These are phyloP conservation scores for Neonectria hederae DNA, from an alignment of 2,329 filamentous ascomycete genomes.

Conservation along the genomic window DNA sequence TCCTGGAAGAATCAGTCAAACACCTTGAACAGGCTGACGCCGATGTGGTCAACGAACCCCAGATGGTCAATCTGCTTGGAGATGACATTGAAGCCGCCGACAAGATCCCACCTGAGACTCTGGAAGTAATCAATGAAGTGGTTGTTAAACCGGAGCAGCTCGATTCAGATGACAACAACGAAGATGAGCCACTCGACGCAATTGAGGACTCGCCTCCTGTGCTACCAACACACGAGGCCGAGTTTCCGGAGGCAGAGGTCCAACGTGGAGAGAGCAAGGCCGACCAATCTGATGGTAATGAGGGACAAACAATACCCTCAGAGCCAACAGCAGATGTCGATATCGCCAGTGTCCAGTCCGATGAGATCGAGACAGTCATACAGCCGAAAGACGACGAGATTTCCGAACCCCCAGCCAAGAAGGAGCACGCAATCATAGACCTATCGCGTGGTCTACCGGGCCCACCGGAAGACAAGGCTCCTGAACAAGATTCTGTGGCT, in stretches of 20 bases:
- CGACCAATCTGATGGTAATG: not conserved
- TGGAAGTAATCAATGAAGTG: not conserved
- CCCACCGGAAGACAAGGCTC: not conserved
- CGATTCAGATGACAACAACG: not conserved
- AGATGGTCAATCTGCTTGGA: not conserved
- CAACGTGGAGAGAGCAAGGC: not conserved
- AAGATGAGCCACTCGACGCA: not conserved
- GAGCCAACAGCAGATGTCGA: not conserved
- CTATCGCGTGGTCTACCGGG: not conserved
- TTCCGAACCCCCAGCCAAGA: not conserved
- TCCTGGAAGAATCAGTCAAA: not conserved
- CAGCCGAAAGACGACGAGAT: not conserved
- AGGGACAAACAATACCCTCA: not conserved
- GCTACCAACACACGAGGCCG: not conserved
- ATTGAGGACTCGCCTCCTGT: not conserved
- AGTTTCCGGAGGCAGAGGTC: not conserved
- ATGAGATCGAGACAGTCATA: not conserved
- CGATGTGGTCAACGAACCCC: constrained; percentile 6
- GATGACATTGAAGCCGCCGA: constrained; percentile 15
- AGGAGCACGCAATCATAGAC: not conserved
- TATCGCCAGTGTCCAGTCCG: not conserved
- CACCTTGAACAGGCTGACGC: constrained; percentile 3
- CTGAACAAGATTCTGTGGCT: not conserved
- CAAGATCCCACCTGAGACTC: not conserved
- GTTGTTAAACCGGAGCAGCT: not conserved